These are phyloP conservation scores for Exophiala spinifera DNA, from an alignment of 2,329 filamentous ascomycete genomes.

Conservation along the genomic window DNA sequence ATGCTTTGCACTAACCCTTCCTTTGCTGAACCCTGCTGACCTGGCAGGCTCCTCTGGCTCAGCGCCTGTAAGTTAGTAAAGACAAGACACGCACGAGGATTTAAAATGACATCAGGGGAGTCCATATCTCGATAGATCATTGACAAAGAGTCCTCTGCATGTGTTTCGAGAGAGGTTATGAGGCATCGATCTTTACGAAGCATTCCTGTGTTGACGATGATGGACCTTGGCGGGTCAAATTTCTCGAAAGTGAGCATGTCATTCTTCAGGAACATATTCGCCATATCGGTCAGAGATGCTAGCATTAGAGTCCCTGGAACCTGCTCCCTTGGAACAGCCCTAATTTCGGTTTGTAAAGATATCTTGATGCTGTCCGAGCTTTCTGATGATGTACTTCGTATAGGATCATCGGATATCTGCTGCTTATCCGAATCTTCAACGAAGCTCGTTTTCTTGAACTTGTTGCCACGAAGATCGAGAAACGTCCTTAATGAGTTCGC, in stretches of 20 bases:
- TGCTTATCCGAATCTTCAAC: neutral
- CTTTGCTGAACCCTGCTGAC: constrained; percentile 43
- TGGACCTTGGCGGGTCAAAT: constrained; percentile 7
- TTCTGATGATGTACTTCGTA: constrained; percentile 22
- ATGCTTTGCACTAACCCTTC: constrained; percentile 50
- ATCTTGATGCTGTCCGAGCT: neutral
- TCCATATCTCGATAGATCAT: constrained; percentile 37
- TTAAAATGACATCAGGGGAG: constrained; percentile 65
- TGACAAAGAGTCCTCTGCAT: constrained; percentile 8
- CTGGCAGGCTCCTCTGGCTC: constrained; percentile 68
- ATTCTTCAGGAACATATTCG: neutral
- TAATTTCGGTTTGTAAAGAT: neutral
- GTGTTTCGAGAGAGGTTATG: constrained; percentile 16
- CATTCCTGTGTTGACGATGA: constrained; percentile 20
- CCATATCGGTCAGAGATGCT: neutral
- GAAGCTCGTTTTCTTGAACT: constrained; percentile 17
- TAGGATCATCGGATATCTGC: constrained; percentile 23
- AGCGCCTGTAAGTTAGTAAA: constrained; percentile 68
- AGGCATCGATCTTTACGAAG: constrained; percentile 14
- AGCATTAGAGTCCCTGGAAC: constrained; percentile 9
- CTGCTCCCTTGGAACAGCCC: too few species aligned
- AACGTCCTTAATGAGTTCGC: constrained; percentile 23
- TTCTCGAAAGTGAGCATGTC: neutral
- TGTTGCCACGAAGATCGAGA: constrained; percentile 26
- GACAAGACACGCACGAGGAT: constrained; percentile 66